phyloP scores from a whole-genome alignment of 129 eudicot genomes.

The Escallonia rubra region DNA sequence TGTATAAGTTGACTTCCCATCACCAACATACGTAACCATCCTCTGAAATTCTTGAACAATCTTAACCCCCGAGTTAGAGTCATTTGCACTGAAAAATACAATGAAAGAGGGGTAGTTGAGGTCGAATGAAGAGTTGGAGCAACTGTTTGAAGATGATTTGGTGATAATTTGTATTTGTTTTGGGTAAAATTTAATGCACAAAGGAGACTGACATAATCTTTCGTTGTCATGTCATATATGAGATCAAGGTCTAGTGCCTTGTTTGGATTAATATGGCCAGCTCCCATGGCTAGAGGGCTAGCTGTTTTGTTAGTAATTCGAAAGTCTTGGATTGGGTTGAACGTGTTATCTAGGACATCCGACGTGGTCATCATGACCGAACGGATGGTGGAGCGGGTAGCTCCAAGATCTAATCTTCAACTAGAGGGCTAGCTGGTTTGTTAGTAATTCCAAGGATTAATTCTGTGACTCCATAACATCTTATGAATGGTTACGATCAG shows the following conservation, averaged over 20 bases:
- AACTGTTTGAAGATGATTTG: constrained; percentile 29
- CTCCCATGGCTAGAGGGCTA: constrained; percentile 60
- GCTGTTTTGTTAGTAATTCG: constrained; percentile 38
- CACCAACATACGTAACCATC: constrained; percentile 61
- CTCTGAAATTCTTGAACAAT: constrained; percentile 35
- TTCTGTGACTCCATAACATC: no score
- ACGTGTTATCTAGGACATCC: constrained; percentile 40
- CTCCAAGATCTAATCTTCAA: no score
- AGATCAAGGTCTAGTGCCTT: constrained; percentile 80
- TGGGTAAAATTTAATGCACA: constrained; percentile 54
- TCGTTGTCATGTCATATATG: constrained; percentile 35
- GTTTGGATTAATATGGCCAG: constrained; percentile 71
- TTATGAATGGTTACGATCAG: no score
- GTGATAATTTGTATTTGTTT: constrained; percentile 53
- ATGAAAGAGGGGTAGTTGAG: constrained; percentile 82
- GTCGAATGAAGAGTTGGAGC: constrained; percentile 59
- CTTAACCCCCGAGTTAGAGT: background rate
- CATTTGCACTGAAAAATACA: constrained; percentile 37
- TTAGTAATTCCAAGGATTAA: no score
- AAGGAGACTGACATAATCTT: constrained; percentile 53
- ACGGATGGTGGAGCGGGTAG: constrained; percentile 69
- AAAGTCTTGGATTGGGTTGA: constrained; percentile 46
- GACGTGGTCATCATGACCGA: constrained; percentile 85
- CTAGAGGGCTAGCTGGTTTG: no score
- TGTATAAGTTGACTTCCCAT: constrained; percentile 27